phyloP scores from a whole-genome alignment of 2,329 filamentous ascomycete genomes.

The Stagonosporopsis vannaccii region DNA sequence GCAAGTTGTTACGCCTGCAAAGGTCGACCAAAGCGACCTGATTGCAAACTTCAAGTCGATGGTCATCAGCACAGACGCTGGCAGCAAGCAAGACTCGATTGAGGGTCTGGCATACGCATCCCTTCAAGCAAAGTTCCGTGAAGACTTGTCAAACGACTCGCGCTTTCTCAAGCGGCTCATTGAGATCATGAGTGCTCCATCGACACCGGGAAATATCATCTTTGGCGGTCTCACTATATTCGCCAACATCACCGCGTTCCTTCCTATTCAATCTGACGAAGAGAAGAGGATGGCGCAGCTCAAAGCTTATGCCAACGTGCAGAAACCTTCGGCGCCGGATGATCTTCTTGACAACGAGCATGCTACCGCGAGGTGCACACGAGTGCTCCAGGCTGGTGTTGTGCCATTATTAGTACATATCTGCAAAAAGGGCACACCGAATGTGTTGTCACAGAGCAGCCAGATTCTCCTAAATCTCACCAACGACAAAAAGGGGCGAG shows the following conservation, averaged over 20 bases:
- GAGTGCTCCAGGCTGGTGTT: conserved; percentile 78
- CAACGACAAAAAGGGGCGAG: conserved; percentile 75
- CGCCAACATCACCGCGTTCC: conserved; percentile 82
- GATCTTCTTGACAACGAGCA: conserved; percentile 78
- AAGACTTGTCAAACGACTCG: conserved; percentile 74
- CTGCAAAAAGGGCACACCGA: conserved; percentile 74
- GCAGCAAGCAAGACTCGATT: conserved; percentile 73
- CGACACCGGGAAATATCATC: conserved; percentile 65
- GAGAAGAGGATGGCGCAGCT: conserved; percentile 91
- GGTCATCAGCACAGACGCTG: conserved; percentile 66
- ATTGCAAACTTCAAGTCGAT: conserved; percentile 68
- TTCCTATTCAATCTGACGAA: conserved; percentile 81
- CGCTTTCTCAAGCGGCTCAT: conserved; percentile 75
- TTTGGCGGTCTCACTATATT: conserved; percentile 90
- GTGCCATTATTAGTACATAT: conserved; percentile 79
- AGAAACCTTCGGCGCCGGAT: conserved; percentile 68
- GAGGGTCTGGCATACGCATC: conserved; percentile 94
- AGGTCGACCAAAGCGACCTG: conserved; percentile 55
- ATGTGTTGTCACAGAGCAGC: conserved; percentile 74
- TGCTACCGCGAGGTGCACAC: conserved; percentile 77
- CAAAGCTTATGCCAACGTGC: conserved; percentile 91
- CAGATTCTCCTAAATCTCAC: conserved; percentile 81
- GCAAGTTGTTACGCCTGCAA: conserved; percentile 41
- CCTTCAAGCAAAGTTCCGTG: conserved; percentile 83
- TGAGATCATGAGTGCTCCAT: conserved; percentile 58